A percentile compares a stretch with the other conserved stretches of the same genome.
Conservation (phyloP, 106 monocot genomes). For the Iris macrosiphon region DNA sequence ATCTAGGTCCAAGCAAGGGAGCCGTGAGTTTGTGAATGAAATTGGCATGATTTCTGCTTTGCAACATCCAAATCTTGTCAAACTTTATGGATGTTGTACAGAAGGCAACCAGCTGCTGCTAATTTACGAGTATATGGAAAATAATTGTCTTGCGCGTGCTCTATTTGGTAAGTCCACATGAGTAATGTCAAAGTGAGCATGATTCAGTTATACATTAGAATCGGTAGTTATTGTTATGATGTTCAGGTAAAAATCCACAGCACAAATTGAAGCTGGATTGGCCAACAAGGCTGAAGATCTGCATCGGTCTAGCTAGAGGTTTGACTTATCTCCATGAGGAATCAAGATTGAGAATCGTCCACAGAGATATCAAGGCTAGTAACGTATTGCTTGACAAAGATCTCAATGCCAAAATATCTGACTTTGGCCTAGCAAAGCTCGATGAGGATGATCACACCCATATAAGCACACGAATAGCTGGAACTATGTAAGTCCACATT, state of each 20-base stretch:
- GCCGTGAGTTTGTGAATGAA: conserved; percentile 15
- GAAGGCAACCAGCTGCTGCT: conserved; percentile 16
- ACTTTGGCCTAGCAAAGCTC: conserved; percentile 42
- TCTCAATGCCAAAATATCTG: conserved; percentile 45
- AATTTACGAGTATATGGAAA: conserved; percentile 20
- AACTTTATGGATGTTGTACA: conserved; percentile 21
- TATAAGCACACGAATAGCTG: conserved; percentile 38
- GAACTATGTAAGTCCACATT: conserved; percentile 31
- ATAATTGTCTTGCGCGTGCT: conserved; percentile 20
- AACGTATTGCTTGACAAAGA: conserved; percentile 30
- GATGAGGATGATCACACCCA: conserved; percentile 30
- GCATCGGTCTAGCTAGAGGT: conserved; percentile 43
- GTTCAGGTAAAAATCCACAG: conserved; percentile 14
- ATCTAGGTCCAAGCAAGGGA: conserved; percentile 18
- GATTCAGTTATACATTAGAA: no score
- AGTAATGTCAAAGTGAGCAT: no score
- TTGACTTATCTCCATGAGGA: conserved; percentile 42
- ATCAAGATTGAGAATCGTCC: conserved; percentile 39
- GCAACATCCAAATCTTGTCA: conserved; percentile 22
- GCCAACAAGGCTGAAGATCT: conserved; percentile 37
- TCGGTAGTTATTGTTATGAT: no score
- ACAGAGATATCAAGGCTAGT: conserved; percentile 34
- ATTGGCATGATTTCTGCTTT: conserved; percentile 21
- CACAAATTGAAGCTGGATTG: conserved; percentile 38
- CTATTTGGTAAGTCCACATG: conserved; percentile 31